A percentile compares a stretch with the other conserved stretches of the same genome.
These are phyloP conservation scores for Intubia oerlemansii DNA, from an alignment of 2,329 filamentous ascomycete species.

Conservation along the genomic window DNA sequence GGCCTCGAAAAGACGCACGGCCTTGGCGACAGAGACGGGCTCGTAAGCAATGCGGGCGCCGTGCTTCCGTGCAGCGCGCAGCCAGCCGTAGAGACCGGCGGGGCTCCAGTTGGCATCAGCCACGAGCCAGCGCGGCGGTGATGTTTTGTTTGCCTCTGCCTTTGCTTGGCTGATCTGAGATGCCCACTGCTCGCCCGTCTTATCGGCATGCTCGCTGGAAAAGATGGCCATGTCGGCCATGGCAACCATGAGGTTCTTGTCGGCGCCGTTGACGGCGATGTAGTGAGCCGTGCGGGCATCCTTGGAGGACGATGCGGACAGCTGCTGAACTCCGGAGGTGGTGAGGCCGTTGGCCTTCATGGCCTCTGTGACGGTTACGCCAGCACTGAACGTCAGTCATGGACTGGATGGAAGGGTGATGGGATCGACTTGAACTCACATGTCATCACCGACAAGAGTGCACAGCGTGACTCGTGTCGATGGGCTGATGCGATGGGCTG, in stretches of 20 bases:
- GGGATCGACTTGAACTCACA: no score
- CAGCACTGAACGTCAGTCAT: slow-evolving; percentile 56
- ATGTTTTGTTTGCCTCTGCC: slow-evolving; percentile 12
- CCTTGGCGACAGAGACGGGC: slow-evolving; percentile 70
- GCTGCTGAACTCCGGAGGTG: slow-evolving; percentile 36
- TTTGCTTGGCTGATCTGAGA: slow-evolving; percentile 25
- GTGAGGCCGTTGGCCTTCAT: slow-evolving; percentile 44
- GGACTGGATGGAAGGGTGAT: no score
- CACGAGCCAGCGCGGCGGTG: slow-evolving; percentile 58
- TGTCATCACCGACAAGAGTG: slow-evolving; percentile 63
- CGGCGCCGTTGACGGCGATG: slow-evolving; percentile 65
- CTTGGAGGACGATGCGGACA: slow-evolving; percentile 22
- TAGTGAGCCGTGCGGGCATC: slow-evolving; percentile 67
- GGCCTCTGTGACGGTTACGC: no score
- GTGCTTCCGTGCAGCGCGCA: slow-evolving; percentile 34
- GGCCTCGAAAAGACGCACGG: slow-evolving; percentile 40
- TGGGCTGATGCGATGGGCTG: slow-evolving; percentile 48
- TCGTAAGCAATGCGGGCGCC: slow-evolving; percentile 54
- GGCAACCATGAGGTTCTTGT: slow-evolving; percentile 69
- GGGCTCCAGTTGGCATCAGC: slow-evolving; percentile 75
- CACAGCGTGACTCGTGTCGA: slow-evolving; percentile 45
- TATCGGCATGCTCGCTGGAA: slow-evolving; percentile 14
- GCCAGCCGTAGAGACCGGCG: slow-evolving; percentile 43
- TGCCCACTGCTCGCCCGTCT: slow-evolving; percentile 30
- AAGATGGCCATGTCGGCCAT: slow-evolving; percentile 94